These are phyloP conservation scores for Colletotrichum theobromicola DNA, from an alignment of 2,329 filamentous ascomycete genomes.

Conservation along the genomic window DNA sequence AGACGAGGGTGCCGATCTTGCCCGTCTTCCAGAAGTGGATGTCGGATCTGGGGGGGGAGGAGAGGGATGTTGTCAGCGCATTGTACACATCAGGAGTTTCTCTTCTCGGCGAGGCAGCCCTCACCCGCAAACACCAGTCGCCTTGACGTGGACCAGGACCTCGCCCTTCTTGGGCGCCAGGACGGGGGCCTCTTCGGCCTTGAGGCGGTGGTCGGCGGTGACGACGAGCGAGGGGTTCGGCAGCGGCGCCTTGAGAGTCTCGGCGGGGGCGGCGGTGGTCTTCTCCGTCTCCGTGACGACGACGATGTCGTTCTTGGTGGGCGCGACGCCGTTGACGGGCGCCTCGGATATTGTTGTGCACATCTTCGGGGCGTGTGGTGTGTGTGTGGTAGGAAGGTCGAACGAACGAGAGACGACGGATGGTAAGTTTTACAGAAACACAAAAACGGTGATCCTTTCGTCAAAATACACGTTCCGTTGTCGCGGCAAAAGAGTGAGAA, in stretches of 20 bases:
- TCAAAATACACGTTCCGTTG: not conserved
- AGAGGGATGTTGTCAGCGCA: not conserved
- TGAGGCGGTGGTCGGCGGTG: constrained; percentile 64
- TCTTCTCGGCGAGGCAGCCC: constrained; percentile 6
- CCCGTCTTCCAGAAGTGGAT: constrained; percentile 73
- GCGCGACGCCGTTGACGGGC: not conserved
- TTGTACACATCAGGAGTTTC: not conserved
- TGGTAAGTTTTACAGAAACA: not conserved
- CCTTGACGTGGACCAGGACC: constrained; percentile 65
- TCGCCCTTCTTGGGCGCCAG: constrained; percentile 58
- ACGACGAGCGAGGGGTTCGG: constrained; percentile 63
- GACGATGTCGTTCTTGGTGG: not conserved
- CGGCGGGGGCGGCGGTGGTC: not conserved
- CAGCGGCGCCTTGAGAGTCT: constrained; percentile 30
- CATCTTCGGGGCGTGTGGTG: not conserved
- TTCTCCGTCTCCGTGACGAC: not conserved
- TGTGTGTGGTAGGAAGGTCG: not conserved
- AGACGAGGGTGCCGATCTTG: constrained; percentile 65
- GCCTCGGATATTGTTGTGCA: not conserved
- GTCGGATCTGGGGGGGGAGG: constrained; percentile 53
- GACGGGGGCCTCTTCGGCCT: constrained; percentile 61
- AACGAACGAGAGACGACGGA: not conserved
- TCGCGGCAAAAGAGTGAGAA: not conserved
- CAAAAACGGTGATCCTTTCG: not conserved
- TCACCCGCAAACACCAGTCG: constrained; percentile 69